A percentile compares a stretch with the other conserved stretches of the same genome.
These are phyloP conservation scores for Dactylonectria macrodidyma DNA, from an alignment of 2,329 filamentous ascomycete genomes.

Conservation along the genomic window DNA sequence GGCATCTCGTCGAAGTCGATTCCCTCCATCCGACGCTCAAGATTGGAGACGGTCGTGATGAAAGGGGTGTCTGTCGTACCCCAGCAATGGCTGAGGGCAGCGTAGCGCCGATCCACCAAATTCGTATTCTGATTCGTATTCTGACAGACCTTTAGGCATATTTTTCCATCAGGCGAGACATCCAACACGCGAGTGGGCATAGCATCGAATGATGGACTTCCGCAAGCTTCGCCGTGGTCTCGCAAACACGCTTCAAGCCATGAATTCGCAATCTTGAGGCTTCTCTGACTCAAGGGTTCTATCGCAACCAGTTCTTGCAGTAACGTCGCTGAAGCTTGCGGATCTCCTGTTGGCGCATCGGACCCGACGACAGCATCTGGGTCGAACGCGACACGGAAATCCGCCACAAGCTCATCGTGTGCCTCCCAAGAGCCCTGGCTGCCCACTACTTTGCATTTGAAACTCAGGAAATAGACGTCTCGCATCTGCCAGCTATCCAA, in stretches of 20 bases:
- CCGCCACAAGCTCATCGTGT: not conserved
- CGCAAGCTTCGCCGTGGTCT: not conserved
- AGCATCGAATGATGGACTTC: not conserved
- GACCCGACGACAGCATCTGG: too few species aligned
- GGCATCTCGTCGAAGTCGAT: conserved; percentile 6
- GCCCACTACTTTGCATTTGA: not conserved
- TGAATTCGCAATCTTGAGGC: not conserved
- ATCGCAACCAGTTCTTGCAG: not conserved
- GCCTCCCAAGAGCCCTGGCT: not conserved
- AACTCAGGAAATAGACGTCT: not conserved
- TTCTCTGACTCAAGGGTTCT: not conserved
- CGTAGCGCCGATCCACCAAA: not conserved
- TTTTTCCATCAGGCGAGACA: not conserved
- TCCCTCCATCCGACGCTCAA: not conserved
- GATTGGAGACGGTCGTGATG: not conserved
- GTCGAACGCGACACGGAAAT: not conserved
- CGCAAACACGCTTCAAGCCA: not conserved
- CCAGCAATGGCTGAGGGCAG: conserved; percentile 29
- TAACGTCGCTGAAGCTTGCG: not conserved
- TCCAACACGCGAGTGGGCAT: not conserved
- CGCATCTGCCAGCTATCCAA: not conserved
- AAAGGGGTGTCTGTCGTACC: not conserved
- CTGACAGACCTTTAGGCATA: not conserved
- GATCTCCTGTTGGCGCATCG: not conserved
- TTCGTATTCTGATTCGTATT: not conserved